Percentiles rank a stretch among this genome's conserved stretches.
phyloP scores from a whole-genome alignment of 768 basidiomycete genomes.

The Glaciozyma antarctica region DNA sequence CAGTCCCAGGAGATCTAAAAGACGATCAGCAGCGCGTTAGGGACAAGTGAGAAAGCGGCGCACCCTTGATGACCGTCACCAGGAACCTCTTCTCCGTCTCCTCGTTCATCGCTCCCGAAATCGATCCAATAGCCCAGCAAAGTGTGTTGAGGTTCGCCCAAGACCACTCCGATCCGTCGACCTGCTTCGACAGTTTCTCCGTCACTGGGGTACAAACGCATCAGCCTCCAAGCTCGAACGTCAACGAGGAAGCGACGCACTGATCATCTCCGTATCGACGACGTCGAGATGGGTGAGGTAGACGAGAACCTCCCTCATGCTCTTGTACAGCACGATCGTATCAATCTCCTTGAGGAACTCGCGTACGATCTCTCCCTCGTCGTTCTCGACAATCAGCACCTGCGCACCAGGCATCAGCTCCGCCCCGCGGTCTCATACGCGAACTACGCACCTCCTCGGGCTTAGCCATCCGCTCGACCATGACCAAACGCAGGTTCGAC shows the following conservation, averaged over 20 bases:
- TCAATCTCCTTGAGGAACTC: conserved; percentile 89
- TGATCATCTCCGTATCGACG: conserved; percentile 85
- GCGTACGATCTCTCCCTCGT: conserved; percentile 97
- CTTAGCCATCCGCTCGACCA: conserved; percentile 99
- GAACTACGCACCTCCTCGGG: conserved; percentile 71
- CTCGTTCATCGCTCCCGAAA: conserved; percentile 99
- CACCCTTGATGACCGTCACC: conserved; percentile 84
- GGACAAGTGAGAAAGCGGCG: background rate
- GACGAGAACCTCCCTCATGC: conserved; percentile 93
- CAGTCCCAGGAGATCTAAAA: conserved; percentile 72
- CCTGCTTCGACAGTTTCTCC: conserved; percentile 94
- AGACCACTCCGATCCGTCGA: conserved; percentile 76
- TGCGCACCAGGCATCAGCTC: conserved; percentile 37
- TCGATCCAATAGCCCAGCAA: conserved; percentile 99
- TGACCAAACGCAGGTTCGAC: conserved; percentile 83
- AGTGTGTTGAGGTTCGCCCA: conserved; percentile 99
- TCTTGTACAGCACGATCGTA: conserved; percentile 97
- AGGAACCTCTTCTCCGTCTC: conserved; percentile 98
- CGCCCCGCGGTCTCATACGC: background rate
- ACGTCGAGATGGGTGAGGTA: conserved; percentile 97
- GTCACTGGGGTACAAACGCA: conserved; percentile 46
- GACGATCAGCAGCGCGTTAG: background rate
- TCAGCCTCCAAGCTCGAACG: background rate
- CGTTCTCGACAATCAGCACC: conserved; percentile 98
- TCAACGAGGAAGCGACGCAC: conserved; percentile 5